Conservation (phyloP, 805 yeast genomes). For the Pichia cephalocereana region DNA sequence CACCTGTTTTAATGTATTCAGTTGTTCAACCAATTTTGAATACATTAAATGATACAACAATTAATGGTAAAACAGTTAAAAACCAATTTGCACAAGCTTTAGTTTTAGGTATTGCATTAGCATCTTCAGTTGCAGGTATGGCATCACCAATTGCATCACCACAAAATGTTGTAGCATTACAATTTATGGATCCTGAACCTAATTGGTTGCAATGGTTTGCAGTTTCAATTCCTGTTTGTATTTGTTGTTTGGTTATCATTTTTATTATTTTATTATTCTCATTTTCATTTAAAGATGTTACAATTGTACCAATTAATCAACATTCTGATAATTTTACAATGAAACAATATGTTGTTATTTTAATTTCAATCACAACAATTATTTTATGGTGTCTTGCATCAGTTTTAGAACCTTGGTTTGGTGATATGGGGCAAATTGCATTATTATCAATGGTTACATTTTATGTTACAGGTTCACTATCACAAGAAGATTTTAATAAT, state of each 20-base stretch:
- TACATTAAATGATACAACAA: slow-evolving; percentile 67
- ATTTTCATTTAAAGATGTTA: slow-evolving; percentile 38
- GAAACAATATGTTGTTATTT: slow-evolving; percentile 66
- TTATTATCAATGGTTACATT: slow-evolving; percentile 83
- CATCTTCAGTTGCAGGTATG: slow-evolving; percentile 94
- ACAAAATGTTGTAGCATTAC: slow-evolving; percentile 86
- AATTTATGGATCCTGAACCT: slow-evolving; percentile 74
- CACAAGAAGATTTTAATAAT: slow-evolving; percentile 88
- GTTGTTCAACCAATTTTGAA: slow-evolving; percentile 84
- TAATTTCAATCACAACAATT: slow-evolving; percentile 65
- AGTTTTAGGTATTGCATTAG: slow-evolving; percentile 84
- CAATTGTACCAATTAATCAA: slow-evolving; percentile 52
- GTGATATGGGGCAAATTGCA: slow-evolving; percentile 97
- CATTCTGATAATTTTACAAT: slow-evolving; percentile 58
- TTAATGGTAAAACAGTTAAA: slow-evolving; percentile 7
- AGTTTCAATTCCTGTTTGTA: slow-evolving; percentile 72
- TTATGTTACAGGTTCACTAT: slow-evolving; percentile 82
- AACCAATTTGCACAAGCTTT: slow-evolving; percentile 67
- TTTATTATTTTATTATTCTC: slow-evolving; percentile 67
- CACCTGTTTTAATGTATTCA: slow-evolving; percentile 88
- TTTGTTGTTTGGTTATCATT: slow-evolving; percentile 50
- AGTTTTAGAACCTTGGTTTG: slow-evolving; percentile 60
- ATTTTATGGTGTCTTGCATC: slow-evolving; percentile 85
- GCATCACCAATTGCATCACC: slow-evolving; percentile 97
- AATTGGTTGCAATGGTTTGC: slow-evolving; percentile 94